phyloP scores from a whole-genome alignment of 1,284 basidiomycete species.

The Cryptococcus neoformans region DNA sequence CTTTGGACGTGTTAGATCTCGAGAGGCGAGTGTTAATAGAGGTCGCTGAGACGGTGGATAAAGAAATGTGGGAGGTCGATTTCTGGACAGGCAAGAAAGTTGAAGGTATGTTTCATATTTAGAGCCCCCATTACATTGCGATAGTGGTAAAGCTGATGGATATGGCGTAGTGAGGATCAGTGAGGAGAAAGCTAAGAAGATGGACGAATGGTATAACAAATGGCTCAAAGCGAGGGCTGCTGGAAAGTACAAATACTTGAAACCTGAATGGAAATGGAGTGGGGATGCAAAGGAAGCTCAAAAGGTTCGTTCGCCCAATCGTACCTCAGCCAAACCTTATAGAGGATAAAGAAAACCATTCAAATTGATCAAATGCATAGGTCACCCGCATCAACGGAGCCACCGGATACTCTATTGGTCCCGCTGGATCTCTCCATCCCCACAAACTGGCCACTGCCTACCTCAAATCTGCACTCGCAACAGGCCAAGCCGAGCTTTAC shows the following conservation, averaged over 20 bases:
- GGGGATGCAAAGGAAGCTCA: conserved; percentile 30
- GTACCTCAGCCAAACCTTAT: background rate
- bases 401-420: conserved; percentile 12
- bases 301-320: conserved; percentile 7
- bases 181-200: background rate
- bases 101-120: conserved; percentile 19
- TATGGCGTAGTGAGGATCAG: conserved; percentile 1
- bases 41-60: conserved; percentile 56
- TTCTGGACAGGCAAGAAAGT: conserved; percentile 28
- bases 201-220: conserved; percentile 1
- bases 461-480: conserved; percentile 15
- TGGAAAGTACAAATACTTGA: conserved; percentile 6
- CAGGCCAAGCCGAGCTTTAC: conserved; percentile 14
- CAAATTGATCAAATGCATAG: background rate
- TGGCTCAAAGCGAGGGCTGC: conserved; percentile 9
- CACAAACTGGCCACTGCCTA: conserved; percentile 33
- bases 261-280: conserved; percentile 23
- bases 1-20: conserved; percentile 55
- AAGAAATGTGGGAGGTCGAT: conserved; percentile 28
- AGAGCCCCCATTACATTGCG: background rate
- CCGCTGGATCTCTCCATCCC: conserved; percentile 29
- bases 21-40: conserved; percentile 68
- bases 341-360: background rate
- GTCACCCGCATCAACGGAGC: conserved; percentile 12
- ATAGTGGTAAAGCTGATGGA: background rate